Base-by-base conservation (phyloP, 1,139 yeast species). In the Taphrina pruni region DNA sequence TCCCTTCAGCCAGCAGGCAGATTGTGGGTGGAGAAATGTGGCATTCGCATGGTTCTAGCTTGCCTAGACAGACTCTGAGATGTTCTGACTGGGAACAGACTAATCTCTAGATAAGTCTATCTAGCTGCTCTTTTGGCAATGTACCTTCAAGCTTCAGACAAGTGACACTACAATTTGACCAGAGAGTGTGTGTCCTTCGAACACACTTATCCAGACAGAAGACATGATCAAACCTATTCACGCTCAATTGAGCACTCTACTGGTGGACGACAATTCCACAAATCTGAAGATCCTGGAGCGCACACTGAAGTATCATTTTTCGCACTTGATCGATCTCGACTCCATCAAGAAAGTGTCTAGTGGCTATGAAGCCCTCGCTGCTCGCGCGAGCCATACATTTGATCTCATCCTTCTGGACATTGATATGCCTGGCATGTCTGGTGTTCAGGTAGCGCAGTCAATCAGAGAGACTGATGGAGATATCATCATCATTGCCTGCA, bases 341-440 rank as follows among this genome's bases (percentile, higher is more conserved):
- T 26, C 57, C 14, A 35, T 65, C 32, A 12, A 32, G 20, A 46
- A 38, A 14, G 69, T 64, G 6, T 26, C 46, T 9, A 54, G 43
- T 57, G 69, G 69, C 1, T 43, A n/a, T 20, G 56, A 39, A 38
- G 69, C 69, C 11, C 64, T 65, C 6, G 57, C 64, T n/a, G 56
- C 51, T n/a, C 35, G 26, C 20, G 43, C 32, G 32, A 17, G 12
- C 32, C 57, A 39, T 12, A 14, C 14, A 0, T 57, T 54, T 55
- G 69, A 65, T 39, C 54, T 65, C 21, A 50, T 65, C 20, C 64
- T 65, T 14, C 57, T 65, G 36, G 69, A 65, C 51, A 65, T 65
- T 35, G 69, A 65, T 39, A 65, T 65, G 69, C 69, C 69, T 14
- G 64, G 58, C 36, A 21, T 65, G 48, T 57, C 64, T 17, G 69